phyloP scores from a whole-genome alignment of 208 protist species.

The Trypanosomatidae sp. region DNA sequence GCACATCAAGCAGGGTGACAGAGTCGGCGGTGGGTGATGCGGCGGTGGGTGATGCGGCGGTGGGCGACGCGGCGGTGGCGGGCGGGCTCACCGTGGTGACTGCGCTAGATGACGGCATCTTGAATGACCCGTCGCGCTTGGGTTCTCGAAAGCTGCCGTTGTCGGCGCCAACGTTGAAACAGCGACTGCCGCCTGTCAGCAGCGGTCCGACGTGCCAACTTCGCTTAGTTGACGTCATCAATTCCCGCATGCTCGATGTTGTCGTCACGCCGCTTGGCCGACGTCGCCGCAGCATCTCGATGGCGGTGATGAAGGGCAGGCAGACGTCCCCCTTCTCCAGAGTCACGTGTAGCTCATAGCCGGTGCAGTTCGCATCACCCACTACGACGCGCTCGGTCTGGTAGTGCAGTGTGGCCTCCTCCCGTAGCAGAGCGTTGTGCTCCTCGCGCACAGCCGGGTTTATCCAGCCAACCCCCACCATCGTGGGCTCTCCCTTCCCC shows the following conservation, averaged over 20 bases:
- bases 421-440: constrained; percentile 71
- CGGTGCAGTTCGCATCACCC: constrained; percentile 56
- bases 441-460: constrained; percentile 60
- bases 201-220: neutral
- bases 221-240: constrained; percentile 5
- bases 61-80: neutral
- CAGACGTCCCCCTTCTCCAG: constrained; percentile 35
- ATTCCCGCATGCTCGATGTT: constrained; percentile 10
- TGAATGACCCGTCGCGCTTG: constrained; percentile 17
- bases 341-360: constrained; percentile 58
- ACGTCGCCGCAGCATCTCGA: constrained; percentile 27
- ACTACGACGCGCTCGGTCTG: constrained; percentile 62
- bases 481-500: constrained; percentile 43
- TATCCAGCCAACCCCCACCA: constrained; percentile 34
- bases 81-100: neutral
- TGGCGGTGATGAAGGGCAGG: constrained; percentile 39
- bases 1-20: constrained; percentile 47
- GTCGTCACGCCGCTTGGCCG: constrained; percentile 6
- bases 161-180: constrained; percentile 8
- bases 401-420: constrained; percentile 73
- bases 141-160: constrained; percentile 18
- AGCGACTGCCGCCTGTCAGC: constrained; percentile 4
- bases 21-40: constrained; percentile 1
- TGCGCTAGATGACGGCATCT: neutral
- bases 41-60: neutral